A percentile compares a stretch with the other conserved stretches of the same genome.
Conservation (phyloP, 306 rosid species). For the Castanospermum australe region DNA sequence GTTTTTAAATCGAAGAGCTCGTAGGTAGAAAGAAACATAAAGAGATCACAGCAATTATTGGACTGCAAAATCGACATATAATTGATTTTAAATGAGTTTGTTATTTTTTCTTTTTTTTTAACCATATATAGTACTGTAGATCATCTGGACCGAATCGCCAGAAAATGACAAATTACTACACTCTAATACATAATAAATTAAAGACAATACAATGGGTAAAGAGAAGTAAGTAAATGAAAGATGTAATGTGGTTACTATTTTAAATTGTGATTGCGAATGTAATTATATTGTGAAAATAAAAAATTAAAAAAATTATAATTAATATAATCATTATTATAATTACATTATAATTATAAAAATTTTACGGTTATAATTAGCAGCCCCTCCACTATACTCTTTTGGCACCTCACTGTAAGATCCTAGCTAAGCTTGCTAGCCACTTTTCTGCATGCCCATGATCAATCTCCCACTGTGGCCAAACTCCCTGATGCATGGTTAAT, state of each 20-base stretch:
- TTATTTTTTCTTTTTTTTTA: not conserved
- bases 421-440: not conserved
- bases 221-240: not conserved
- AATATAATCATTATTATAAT: too few species aligned
- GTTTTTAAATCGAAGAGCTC: not conserved
- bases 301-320: too few species aligned
- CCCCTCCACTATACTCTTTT: not conserved
- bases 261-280: too few species aligned
- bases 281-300: too few species aligned
- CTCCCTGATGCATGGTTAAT: too few species aligned
- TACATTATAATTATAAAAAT: too few species aligned
- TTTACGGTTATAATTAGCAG: too few species aligned
- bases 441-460: conserved; percentile 12
- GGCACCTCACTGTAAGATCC: conserved; percentile 28
- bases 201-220: not conserved
- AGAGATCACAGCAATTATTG: conserved; percentile 26
- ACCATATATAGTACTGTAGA: not conserved
- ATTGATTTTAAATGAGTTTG: not conserved
- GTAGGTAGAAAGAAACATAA: conserved; percentile 29
- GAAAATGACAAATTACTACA: not conserved
- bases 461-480: conserved; percentile 11
- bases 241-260: too few species aligned
- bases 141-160: not conserved
- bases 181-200: not conserved
- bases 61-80: not conserved